A percentile compares a stretch with the other conserved stretches of the same genome.
Conservation (phyloP, 83 land plant genomes). For the Picea abies region DNA sequence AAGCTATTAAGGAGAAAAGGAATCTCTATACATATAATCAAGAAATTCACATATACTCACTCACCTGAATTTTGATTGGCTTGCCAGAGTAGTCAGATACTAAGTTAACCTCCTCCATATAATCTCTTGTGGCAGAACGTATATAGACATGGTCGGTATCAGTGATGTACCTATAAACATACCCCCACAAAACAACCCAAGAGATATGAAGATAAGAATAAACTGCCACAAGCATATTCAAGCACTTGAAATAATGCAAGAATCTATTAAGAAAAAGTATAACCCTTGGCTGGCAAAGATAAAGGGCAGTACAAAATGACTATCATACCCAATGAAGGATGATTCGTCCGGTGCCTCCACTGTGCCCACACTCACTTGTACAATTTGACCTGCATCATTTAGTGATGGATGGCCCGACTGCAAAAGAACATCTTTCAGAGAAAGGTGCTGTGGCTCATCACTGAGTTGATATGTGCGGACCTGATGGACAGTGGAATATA, state of each 20-base stretch:
- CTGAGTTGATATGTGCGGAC: slow-evolving; percentile 34
- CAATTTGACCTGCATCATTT: slow-evolving; percentile 25
- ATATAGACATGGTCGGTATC: slow-evolving; percentile 48
- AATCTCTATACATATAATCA: background rate
- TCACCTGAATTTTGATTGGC: slow-evolving; percentile 50
- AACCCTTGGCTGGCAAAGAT: background rate
- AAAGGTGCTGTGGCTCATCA: slow-evolving; percentile 24
- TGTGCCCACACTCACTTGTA: slow-evolving; percentile 49
- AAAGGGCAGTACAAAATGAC: background rate
- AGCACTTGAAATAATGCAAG: background rate
- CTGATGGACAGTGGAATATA: slow-evolving; percentile 13
- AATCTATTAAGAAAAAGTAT: slow-evolving; percentile 2
- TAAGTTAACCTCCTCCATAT: slow-evolving; percentile 45
- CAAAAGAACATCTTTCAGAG: slow-evolving; percentile 22
- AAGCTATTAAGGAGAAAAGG: background rate
- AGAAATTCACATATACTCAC: background rate
- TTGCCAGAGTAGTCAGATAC: slow-evolving; percentile 44
- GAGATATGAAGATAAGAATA: background rate
- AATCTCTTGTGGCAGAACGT: slow-evolving; percentile 48
- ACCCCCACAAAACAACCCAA: background rate
- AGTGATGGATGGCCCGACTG: slow-evolving; percentile 7
- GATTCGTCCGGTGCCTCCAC: slow-evolving; percentile 50
- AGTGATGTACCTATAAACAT: slow-evolving; percentile 43
- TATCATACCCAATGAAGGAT: slow-evolving; percentile 40
- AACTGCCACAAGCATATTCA: background rate